A percentile compares a stretch with the other conserved stretches of the same genome.
Conservation (phyloP, 805 yeast genomes). For the Yamadazyma scolyti region DNA sequence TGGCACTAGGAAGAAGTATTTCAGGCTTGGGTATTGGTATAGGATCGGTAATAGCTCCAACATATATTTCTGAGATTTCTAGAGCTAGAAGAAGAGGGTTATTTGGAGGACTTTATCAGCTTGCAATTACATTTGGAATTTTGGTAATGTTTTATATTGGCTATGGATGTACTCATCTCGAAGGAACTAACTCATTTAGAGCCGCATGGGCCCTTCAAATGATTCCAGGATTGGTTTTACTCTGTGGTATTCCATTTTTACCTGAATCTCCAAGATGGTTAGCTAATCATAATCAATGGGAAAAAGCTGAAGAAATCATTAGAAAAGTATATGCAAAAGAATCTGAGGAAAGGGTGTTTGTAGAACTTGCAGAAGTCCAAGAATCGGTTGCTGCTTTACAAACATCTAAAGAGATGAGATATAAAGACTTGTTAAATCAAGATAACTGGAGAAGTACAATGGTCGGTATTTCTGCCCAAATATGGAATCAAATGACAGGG, state of each 20-base stretch:
- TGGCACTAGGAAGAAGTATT: constrained; percentile 48
- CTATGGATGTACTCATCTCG: constrained; percentile 43
- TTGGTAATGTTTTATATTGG: constrained; percentile 49
- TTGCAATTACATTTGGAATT: constrained; percentile 56
- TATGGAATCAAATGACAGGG: constrained; percentile 59
- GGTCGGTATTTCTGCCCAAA: constrained; percentile 46
- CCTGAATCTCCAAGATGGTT: constrained; percentile 30
- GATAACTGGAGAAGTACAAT: constrained; percentile 43
- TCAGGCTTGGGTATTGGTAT: constrained; percentile 59
- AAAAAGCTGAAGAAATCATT: constrained; percentile 21
- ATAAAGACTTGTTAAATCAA: constrained; percentile 44
- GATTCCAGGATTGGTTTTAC: constrained; percentile 19
- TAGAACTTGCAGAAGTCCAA: constrained; percentile 22
- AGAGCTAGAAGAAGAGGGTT: constrained; percentile 53
- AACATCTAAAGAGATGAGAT: constrained; percentile 37
- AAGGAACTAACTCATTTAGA: constrained; percentile 30
- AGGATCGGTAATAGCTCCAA: constrained; percentile 58
- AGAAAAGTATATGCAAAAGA: constrained; percentile 15
- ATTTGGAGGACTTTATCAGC: constrained; percentile 53
- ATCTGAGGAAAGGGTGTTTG: constrained; percentile 26
- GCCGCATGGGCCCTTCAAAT: constrained; percentile 26
- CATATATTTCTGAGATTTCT: constrained; percentile 56
- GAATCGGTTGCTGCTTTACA: constrained; percentile 47
- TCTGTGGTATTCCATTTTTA: constrained; percentile 20
- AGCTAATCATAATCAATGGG: constrained; percentile 23